Base-by-base conservation (phyloP, 2,329 filamentous ascomycete genomes). In the Amesomyces nigricolor region DNA sequence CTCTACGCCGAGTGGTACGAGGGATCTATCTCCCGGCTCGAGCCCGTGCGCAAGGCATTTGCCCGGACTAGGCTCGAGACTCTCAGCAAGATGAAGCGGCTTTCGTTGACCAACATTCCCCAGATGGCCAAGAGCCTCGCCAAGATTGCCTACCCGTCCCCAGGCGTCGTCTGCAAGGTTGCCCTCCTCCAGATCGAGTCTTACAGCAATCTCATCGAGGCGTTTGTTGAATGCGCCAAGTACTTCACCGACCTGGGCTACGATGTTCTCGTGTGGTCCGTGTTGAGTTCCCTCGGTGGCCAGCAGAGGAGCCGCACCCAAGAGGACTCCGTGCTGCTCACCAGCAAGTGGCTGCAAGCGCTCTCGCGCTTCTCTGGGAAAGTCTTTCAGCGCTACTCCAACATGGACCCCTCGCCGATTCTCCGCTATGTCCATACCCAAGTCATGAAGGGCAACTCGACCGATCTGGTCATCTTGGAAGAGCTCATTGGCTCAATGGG, bases 1-100 rank as follows among this genome's bases (percentile, higher is more conserved):
- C 88, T 99, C 66, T 99, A 99, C 67, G 84, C 89, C 0, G 91
- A 96, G 69, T 99, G 94, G 90, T 92, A 89, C 64, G 85, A 83
- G 61, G 90, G 91, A 4, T 80, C 85, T 61, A 88, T 81, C 2
- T 94, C 89, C 5, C 80, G 89, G 32, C 72, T 87, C 26, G 87
- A 90, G 4, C 85, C 90, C 46, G 87, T 97, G 70, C 85, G 85
- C 64, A 75, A 80, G 26, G 90, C 89, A 1, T 96, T 96, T 68
- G 82, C 87, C 37, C 80, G 84, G 60, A 87, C 91, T 10, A 83
- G 80, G 48, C 77, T 86, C 1, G 89, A 96, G 68, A 96, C 92
- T 0, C 84, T 88, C 62, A 85, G 90, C 62, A 87, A 89, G 5
- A 83, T 99, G 71, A 96, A 96, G 70, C 85, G 92, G 22, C 81